Evolutionary conservation across 2,329 filamentous ascomycete genomes (phyloP).

Genomic region (Pseudogymnoascus sp.): DNA sequence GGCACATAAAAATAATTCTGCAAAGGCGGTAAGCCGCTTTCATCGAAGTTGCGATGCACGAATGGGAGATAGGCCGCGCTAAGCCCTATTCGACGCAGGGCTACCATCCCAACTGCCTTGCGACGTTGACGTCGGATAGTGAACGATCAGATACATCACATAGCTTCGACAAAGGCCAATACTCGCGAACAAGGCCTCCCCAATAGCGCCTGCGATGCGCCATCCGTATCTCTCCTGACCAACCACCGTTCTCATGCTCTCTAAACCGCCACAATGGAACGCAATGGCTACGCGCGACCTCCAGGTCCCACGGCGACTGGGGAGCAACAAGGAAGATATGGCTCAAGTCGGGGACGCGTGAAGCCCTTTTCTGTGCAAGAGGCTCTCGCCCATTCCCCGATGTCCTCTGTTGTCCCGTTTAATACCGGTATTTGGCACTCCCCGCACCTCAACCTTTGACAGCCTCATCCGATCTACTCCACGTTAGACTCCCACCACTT

Average conservation of each 20-base stretch:
- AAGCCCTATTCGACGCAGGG: slow-evolving; percentile 6
- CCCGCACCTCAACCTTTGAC: not conserved
- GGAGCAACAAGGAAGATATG: not conserved
- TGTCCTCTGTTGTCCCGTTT: slow-evolving; percentile 73
- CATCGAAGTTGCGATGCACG: slow-evolving; percentile 1
- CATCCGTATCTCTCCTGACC: not conserved
- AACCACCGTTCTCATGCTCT: not conserved
- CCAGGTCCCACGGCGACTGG: not conserved
- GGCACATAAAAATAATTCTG: slow-evolving; percentile 7
- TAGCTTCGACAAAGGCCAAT: not conserved
- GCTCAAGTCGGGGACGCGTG: slow-evolving; percentile 24
- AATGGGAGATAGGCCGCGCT: not conserved
- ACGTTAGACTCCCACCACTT: slow-evolving; percentile 15
- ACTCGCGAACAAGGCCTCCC: not conserved
- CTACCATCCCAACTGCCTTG: slow-evolving; percentile 5
- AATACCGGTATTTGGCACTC: slow-evolving; percentile 51
- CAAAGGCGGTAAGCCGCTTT: slow-evolving; percentile 8
- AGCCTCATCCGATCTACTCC: not conserved
- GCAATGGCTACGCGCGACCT: slow-evolving; percentile 20
- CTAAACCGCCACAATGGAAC: slow-evolving; percentile 19
- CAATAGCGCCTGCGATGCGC: not conserved
- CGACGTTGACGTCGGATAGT: not conserved
- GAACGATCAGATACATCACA: slow-evolving; percentile 5
- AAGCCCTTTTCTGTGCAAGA: slow-evolving; percentile 58
- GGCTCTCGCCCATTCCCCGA: slow-evolving; percentile 73